These are phyloP conservation scores for Eimeria maxima DNA, from an alignment of 169 alveolate genomes.

Conservation along the genomic window DNA sequence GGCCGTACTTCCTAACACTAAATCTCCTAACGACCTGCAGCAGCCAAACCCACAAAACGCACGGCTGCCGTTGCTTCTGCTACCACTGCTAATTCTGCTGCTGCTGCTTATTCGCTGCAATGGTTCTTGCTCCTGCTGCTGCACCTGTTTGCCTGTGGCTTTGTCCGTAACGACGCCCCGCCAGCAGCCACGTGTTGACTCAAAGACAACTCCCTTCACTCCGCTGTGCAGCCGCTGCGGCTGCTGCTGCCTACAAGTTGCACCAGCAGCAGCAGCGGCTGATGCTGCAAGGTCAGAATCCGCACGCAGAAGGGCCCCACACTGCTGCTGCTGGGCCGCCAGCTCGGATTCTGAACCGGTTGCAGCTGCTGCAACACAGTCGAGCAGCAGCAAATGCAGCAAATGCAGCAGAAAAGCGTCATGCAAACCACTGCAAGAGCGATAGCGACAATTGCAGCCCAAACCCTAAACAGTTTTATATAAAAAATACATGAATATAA, in stretches of 20 bases:
- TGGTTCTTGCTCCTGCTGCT: neutral
- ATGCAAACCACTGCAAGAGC: neutral
- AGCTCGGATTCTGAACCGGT: neutral
- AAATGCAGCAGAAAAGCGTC: neutral
- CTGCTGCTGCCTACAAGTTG: neutral
- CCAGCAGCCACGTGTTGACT: constrained; percentile 68
- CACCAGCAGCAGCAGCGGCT: neutral
- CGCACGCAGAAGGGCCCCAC: neutral
- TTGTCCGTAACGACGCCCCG: constrained; percentile 59
- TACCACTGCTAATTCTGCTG: neutral
- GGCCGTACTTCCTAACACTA: constrained; percentile 58
- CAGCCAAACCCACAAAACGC: neutral
- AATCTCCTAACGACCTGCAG: constrained; percentile 56
- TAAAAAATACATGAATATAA: too few relatives aligned
- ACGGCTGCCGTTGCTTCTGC: neutral
- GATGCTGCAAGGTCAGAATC: constrained; percentile 22
- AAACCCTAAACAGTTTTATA: too few relatives aligned
- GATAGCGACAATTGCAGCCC: too few relatives aligned
- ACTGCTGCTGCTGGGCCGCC: constrained; percentile 47
- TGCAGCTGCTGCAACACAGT: neutral
- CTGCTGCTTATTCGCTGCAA: neutral
- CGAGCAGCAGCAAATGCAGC: constrained; percentile 2
- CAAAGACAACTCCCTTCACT: constrained; percentile 60
- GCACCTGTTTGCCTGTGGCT: constrained; percentile 58
- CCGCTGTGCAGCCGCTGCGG: constrained; percentile 32